Percentiles rank a stretch among this genome's conserved stretches.
Conservation (phyloP, 164 flowering plant genomes). For the Hamamelis virginiana region DNA sequence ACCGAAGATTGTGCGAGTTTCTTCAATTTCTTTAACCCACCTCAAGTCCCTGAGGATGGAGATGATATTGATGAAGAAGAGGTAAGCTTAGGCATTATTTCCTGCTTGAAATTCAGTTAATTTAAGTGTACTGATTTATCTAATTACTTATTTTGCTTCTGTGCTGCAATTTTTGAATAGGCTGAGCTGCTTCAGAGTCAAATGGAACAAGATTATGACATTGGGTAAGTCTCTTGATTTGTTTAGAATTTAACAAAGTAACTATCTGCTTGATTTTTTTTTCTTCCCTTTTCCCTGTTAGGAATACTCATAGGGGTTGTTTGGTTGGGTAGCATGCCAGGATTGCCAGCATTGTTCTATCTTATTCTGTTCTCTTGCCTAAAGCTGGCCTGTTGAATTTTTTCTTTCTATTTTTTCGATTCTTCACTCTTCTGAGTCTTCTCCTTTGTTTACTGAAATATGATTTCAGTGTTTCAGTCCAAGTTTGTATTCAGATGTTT, state of each 20-base stretch:
- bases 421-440: neutral
- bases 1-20: conserved; percentile 82
- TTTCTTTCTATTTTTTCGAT: no score
- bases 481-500: no score
- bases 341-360: no score
- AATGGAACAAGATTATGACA: conserved; percentile 61
- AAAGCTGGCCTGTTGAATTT: no score
- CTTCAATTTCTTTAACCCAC: conserved; percentile 85
- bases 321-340: no score
- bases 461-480: no score
- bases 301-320: no score
- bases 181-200: conserved; percentile 58
- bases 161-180: conserved; percentile 16
- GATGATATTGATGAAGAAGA: conserved; percentile 79
- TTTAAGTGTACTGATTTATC: neutral
- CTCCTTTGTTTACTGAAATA: no score
- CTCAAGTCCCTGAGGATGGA: conserved; percentile 86
- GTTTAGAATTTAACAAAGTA: no score
- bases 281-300: no score
- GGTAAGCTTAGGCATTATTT: conserved; percentile 32
- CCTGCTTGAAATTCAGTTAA: neutral
- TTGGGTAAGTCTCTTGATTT: conserved; percentile 32
- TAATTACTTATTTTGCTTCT: neutral
- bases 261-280: no score
- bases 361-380: no score